These are phyloP conservation scores for Pulveroboletus frians DNA, from an alignment of 768 basidiomycete genomes.

Conservation along the genomic window DNA sequence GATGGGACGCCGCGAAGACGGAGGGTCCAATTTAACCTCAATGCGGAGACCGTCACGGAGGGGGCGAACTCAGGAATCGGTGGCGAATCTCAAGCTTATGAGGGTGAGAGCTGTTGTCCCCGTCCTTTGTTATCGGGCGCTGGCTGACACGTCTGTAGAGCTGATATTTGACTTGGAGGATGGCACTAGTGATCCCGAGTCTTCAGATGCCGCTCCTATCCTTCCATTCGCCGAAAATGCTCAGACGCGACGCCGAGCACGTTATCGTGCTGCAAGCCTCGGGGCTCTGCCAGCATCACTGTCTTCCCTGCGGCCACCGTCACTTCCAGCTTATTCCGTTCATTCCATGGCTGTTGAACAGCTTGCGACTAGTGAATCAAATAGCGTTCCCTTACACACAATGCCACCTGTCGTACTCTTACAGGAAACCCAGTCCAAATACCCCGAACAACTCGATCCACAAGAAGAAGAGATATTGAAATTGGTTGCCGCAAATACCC, in stretches of 20 bases:
- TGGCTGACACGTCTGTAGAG: constrained; percentile 38
- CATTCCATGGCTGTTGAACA: constrained; percentile 25
- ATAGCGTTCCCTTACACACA: not conserved
- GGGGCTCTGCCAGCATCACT: constrained; percentile 53
- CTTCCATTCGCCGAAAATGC: constrained; percentile 34
- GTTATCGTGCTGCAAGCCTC: constrained; percentile 26
- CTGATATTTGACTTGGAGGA: constrained; percentile 71
- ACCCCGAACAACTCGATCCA: constrained; percentile 29
- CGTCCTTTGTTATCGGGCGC: not conserved
- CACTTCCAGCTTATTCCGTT: constrained; percentile 63
- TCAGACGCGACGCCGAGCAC: constrained; percentile 22
- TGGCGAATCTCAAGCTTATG: constrained; percentile 32
- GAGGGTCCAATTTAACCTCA: constrained; percentile 70
- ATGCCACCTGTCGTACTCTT: not conserved
- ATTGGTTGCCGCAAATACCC: constrained; percentile 63
- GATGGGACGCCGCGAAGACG: constrained; percentile 43
- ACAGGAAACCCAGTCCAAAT: constrained; percentile 13
- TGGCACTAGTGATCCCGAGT: constrained; percentile 33
- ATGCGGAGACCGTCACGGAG: constrained; percentile 50
- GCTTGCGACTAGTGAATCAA: not conserved
- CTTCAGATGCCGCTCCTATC: constrained; percentile 31
- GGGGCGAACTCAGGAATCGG: constrained; percentile 31
- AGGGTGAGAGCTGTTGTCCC: constrained; percentile 38
- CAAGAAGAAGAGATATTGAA: constrained; percentile 52
- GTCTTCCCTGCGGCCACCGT: constrained; percentile 56